phyloP scores from a whole-genome alignment of 805 yeast species.

The Hanseniaspora meyeri region DNA sequence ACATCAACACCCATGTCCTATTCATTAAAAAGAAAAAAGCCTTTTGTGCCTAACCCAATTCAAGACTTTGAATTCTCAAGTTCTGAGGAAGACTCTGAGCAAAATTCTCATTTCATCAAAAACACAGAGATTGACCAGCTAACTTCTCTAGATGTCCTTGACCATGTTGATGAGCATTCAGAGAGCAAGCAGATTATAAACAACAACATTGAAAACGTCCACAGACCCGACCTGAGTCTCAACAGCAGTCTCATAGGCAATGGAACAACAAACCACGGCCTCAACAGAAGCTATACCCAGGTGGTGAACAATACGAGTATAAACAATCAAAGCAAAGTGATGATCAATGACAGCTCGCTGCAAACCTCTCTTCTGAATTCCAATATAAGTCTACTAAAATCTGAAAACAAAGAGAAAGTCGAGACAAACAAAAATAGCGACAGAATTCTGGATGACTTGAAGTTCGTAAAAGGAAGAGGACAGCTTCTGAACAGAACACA shows the following conservation, averaged over 20 bases:
- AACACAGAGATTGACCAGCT: background rate
- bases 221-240: background rate
- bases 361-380: background rate
- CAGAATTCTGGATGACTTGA: background rate
- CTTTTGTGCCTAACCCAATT: background rate
- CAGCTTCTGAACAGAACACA: background rate
- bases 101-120: background rate
- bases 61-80: slow-evolving; percentile 4
- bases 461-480: background rate
- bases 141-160: background rate
- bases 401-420: background rate
- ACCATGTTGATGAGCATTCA: background rate
- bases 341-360: slow-evolving; percentile 1
- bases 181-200: background rate
- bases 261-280: background rate
- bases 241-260: background rate
- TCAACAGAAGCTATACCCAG: background rate
- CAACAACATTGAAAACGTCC: background rate
- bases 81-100: background rate
- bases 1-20: background rate
- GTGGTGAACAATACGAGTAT: background rate
- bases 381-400: background rate
- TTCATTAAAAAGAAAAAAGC: background rate
- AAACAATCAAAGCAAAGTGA: background rate
- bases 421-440: background rate